Base-by-base conservation (phyloP, 2,329 filamentous ascomycete species). In the Botrytis deweyae region DNA sequence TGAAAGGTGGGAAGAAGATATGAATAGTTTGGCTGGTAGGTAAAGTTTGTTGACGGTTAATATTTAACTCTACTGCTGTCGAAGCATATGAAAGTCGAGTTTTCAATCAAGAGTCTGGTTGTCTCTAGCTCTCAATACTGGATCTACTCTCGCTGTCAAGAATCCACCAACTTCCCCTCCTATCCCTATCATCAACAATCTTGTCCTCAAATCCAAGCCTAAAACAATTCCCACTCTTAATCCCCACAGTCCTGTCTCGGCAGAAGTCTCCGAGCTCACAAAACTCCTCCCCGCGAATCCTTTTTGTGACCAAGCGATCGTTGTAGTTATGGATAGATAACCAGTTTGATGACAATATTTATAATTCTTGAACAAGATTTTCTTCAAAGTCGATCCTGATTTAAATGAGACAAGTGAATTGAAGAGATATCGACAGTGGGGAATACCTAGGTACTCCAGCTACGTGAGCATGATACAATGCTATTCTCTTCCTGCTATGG, bases 161-260 rank as follows among this genome's bases (percentile, higher is more conserved):
- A 29, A 58, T 16, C 25, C 7, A 58, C 7, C 14, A 14, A 8
- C 5, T n/a, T 29, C 52, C 52, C 14, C 52, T 58, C 12, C 8
- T 58, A 10, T 14, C 49, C 25, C 12, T 16, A 16, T 52, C 49
- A 14, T 5, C 5, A 7, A 52, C 12, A 16, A 16, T 4, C 25
- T 2, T 16, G 6, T 52, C 2, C 49, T 52, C 10, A 52, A n/a
- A 16, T 1, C 12, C 4, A 52, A n/a, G 5, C 2, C 1, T 52
- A 14, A 7, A n/a, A 16, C 7, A 52, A 1, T 0, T 14, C 8
- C 1, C 1, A n/a, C 5, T n/a, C 25, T n/a, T 5, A 52, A 7
- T 6, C 1, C 22, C 22, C 4, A 52, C 12, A n/a, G 12, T 12
- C 4, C 0, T n/a, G 10, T n/a, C 0, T 16, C 5, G 12, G 1